These are phyloP conservation scores for Mycena galericulata DNA, from an alignment of 768 basidiomycete species.

Conservation along the genomic window DNA sequence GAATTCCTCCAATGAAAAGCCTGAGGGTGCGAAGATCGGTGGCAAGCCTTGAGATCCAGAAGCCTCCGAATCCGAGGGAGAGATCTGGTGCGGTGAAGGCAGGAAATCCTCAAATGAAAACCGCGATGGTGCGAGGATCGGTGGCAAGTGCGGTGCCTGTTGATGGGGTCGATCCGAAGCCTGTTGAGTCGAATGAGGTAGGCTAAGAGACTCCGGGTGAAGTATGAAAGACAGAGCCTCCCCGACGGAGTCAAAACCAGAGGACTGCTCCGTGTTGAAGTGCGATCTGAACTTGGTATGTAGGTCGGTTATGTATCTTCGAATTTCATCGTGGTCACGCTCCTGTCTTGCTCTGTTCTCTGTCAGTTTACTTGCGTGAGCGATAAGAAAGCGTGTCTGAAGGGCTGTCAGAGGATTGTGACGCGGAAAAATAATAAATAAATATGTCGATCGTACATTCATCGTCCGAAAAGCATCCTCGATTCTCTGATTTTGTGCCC, in stretches of 20 bases:
- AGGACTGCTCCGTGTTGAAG: not conserved
- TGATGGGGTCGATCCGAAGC: too few species aligned
- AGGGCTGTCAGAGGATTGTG: not conserved
- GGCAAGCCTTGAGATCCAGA: too few species aligned
- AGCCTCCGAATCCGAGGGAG: too few species aligned
- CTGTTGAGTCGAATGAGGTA: too few species aligned
- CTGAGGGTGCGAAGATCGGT: not conserved
- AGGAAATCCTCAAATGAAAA: too few species aligned
- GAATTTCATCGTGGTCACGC: not conserved
- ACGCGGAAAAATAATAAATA: too few species aligned
- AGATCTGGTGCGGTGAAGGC: too few species aligned
- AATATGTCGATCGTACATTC: not conserved
- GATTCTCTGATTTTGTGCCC: not conserved
- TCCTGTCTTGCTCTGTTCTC: conserved; percentile 5
- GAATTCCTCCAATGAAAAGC: not conserved
- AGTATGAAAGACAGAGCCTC: not conserved
- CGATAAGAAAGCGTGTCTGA: not conserved
- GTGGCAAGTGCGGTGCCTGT: not conserved
- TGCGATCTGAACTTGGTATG: not conserved
- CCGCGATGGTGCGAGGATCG: not conserved
- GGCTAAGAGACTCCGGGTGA: not conserved
- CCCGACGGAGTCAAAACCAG: not conserved
- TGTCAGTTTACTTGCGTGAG: not conserved
- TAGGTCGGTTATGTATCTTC: not conserved
- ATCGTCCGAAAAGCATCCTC: not conserved